A percentile compares a stretch with the other conserved stretches of the same genome.
Evolutionary conservation across 768 basidiomycete genomes (phyloP).

Genomic region (Trametes maxima): DNA sequence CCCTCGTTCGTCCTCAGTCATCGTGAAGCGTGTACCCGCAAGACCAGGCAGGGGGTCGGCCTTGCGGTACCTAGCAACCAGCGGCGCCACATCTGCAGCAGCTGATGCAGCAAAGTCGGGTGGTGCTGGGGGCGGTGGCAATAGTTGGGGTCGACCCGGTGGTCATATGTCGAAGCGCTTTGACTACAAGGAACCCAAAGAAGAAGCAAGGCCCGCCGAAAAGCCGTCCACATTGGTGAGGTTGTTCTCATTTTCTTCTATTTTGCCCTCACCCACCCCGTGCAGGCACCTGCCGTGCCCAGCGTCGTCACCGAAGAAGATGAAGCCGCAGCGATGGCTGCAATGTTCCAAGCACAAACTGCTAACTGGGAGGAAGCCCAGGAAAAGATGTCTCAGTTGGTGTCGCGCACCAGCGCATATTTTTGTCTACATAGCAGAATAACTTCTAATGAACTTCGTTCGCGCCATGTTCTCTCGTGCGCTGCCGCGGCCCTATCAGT

Average conservation of each 20-base stretch:
- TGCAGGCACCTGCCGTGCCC: conserved; percentile 31
- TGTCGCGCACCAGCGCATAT: conserved; percentile 60
- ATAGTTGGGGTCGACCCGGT: conserved; percentile 67
- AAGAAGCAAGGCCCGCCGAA: conserved; percentile 9
- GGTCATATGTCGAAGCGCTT: conserved; percentile 82
- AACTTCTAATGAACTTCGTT: conserved; percentile 71
- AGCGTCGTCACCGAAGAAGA: conserved; percentile 55
- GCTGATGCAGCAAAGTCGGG: conserved; percentile 23
- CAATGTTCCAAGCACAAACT: conserved; percentile 94
- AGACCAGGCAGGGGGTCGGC: conserved; percentile 85
- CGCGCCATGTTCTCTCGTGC: conserved; percentile 36
- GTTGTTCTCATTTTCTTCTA: background rate
- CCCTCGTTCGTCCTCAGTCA: conserved; percentile 91
- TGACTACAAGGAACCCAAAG: conserved; percentile 68
- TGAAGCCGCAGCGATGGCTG: conserved; percentile 95
- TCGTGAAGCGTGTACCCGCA: conserved; percentile 84
- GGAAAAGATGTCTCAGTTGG: conserved; percentile 99
- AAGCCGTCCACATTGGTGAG: conserved; percentile 10
- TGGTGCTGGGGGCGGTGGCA: conserved; percentile 35
- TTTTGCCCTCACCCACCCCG: background rate
- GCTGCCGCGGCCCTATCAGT: conserved; percentile 42
- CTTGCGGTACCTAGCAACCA: conserved; percentile 68
- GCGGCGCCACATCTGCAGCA: conserved; percentile 50
- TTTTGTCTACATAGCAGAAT: conserved; percentile 67
- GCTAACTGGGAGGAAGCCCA: conserved; percentile 98